A percentile compares a stretch with the other conserved stretches of the same genome.
These are phyloP conservation scores for Picocystis salinarum DNA, from an alignment of 139 green algal genomes.

Conservation along the genomic window DNA sequence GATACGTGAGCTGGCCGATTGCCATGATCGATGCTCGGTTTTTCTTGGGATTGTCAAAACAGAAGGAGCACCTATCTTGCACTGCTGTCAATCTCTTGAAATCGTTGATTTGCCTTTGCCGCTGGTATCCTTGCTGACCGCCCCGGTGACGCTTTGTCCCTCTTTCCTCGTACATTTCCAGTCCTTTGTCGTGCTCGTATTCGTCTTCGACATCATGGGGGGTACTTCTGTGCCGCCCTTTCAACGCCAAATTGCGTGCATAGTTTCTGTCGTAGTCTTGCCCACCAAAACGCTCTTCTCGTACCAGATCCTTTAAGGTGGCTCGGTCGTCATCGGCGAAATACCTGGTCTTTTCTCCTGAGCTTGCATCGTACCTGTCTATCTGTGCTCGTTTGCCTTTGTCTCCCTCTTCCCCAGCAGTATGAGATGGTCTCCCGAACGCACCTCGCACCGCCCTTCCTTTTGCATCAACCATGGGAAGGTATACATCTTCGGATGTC, in stretches of 20 bases:
- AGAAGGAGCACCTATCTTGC: constrained; percentile 16
- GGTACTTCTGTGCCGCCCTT: background rate
- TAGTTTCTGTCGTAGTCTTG: constrained; percentile 30
- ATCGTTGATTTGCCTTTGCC: background rate
- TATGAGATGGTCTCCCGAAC: constrained; percentile 52
- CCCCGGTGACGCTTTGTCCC: no score
- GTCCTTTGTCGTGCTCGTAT: constrained; percentile 78
- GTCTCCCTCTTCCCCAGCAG: background rate
- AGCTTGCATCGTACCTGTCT: constrained; percentile 37
- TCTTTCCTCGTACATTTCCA: constrained; percentile 63
- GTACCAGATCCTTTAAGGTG: no score
- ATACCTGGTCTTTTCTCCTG: constrained; percentile 42
- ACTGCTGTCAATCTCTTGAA: background rate
- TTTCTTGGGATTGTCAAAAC: constrained; percentile 14
- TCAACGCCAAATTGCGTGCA: background rate
- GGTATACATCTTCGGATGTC: no score
- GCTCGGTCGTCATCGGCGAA: constrained; percentile 67
- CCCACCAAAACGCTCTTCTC: no score
- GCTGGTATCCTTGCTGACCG: background rate
- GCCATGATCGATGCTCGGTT: constrained; percentile 53
- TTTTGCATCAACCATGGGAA: constrained; percentile 42
- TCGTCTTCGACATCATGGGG: constrained; percentile 58
- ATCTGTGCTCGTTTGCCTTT: constrained; percentile 18
- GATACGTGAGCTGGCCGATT: constrained; percentile 54
- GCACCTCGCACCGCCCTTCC: constrained; percentile 50